A percentile compares a stretch with the other conserved stretches of the same genome.
Evolutionary conservation across 208 protist species (phyloP).

Genomic region (Vickermania spadyakhi): DNA sequence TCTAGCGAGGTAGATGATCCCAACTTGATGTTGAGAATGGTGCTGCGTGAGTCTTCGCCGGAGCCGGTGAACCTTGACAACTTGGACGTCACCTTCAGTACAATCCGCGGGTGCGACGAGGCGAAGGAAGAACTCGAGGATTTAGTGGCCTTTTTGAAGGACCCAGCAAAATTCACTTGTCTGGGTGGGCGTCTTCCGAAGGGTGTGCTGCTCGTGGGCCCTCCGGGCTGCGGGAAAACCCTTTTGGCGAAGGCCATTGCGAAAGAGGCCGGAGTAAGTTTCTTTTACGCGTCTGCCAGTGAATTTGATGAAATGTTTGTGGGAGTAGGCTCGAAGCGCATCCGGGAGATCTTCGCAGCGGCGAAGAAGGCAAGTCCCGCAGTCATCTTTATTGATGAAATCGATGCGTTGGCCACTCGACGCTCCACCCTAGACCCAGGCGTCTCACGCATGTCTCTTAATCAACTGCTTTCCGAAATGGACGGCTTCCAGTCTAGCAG

Average conservation of each 20-base stretch:
- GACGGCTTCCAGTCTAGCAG: conserved; percentile 93
- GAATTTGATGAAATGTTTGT: conserved; percentile 98
- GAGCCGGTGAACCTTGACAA: conserved; percentile 71
- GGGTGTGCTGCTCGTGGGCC: conserved; percentile 94
- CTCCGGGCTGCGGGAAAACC: conserved; percentile 97
- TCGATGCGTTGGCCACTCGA: conserved; percentile 93
- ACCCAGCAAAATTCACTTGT: conserved; percentile 90
- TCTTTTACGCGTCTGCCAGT: conserved; percentile 93
- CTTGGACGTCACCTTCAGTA: conserved; percentile 78
- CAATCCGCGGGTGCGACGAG: conserved; percentile 85
- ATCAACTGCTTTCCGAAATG: conserved; percentile 96
- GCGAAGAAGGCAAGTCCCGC: conserved; percentile 92
- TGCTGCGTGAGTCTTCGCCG: conserved; percentile 49
- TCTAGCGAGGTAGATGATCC: background rate
- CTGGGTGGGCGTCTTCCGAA: conserved; percentile 95
- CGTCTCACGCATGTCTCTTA: conserved; percentile 91
- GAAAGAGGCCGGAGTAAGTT: conserved; percentile 92
- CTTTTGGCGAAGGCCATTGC: conserved; percentile 90
- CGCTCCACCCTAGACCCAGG: conserved; percentile 55
- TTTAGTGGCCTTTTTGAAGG: conserved; percentile 92
- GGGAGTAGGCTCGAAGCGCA: conserved; percentile 92
- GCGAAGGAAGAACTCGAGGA: conserved; percentile 89
- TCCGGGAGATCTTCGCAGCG: conserved; percentile 92
- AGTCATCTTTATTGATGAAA: conserved; percentile 99
- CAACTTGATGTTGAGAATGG: background rate